Conservation (phyloP, 2,329 filamentous ascomycete genomes). For the Colletotrichum higginsianum region DNA sequence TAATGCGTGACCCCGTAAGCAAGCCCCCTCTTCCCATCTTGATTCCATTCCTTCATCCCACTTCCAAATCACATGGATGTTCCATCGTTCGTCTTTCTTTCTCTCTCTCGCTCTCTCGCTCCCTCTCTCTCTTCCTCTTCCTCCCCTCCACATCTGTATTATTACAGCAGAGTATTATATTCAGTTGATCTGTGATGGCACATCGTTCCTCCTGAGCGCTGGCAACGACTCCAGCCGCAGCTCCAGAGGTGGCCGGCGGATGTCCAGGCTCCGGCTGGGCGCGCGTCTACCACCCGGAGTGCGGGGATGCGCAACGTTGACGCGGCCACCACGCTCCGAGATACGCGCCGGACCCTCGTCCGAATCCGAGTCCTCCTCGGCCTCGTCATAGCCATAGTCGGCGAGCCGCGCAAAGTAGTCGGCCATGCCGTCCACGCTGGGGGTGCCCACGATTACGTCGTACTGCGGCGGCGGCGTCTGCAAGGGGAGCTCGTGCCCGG, state of each 20-base stretch:
- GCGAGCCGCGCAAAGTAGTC: conserved; percentile 91
- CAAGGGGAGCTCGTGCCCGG: conserved; percentile 52
- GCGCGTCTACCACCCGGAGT: conserved; percentile 68
- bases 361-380: conserved; percentile 61
- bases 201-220: background rate
- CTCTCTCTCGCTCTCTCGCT: too few species aligned
- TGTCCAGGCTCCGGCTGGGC: conserved; percentile 71
- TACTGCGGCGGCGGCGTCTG: conserved; percentile 90
- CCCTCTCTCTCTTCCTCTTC: too few species aligned
- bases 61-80: too few species aligned
- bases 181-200: conserved; percentile 11
- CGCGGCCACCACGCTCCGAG: conserved; percentile 66
- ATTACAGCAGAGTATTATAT: conserved; percentile 24
- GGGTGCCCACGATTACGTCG: conserved; percentile 80
- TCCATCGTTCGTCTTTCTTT: too few species aligned
- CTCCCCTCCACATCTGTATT: background rate
- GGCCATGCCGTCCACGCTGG: conserved; percentile 78
- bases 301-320: conserved; percentile 71
- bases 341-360: conserved; percentile 63
- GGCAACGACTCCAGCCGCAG: conserved; percentile 50
- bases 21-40: background rate
- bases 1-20: conserved; percentile 15
- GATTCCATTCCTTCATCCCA: background rate
- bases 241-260: conserved; percentile 59
- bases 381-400: conserved; percentile 71